These are phyloP conservation scores for Leccinum subspadiceum DNA, from an alignment of 1,284 basidiomycete species.

Conservation along the genomic window DNA sequence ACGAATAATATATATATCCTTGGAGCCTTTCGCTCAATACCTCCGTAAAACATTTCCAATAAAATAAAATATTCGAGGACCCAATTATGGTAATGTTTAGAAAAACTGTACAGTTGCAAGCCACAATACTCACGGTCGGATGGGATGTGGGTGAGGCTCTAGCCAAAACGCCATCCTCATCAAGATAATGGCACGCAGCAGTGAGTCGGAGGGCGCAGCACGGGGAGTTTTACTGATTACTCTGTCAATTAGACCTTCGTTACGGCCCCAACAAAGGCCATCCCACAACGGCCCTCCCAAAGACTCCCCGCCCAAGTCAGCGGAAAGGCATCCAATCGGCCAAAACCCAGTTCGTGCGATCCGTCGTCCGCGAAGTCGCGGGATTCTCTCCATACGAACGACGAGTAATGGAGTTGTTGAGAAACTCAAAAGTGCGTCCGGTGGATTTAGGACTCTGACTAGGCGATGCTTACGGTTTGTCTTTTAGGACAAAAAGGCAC, in stretches of 20 bases:
- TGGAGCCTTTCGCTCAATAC: slow-evolving; percentile 14
- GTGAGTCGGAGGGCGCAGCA: slow-evolving; percentile 42
- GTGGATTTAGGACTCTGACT: background rate
- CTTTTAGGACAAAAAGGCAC: slow-evolving; percentile 91
- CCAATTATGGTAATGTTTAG: slow-evolving; percentile 14
- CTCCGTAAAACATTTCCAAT: background rate
- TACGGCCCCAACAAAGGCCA: slow-evolving; percentile 91
- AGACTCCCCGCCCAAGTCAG: slow-evolving; percentile 80
- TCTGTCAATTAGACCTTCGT: slow-evolving; percentile 69
- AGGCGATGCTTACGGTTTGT: background rate
- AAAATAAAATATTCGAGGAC: background rate
- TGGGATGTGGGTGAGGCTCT: slow-evolving; percentile 11
- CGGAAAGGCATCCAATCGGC: slow-evolving; percentile 88
- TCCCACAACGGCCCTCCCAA: slow-evolving; percentile 86
- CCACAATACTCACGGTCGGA: slow-evolving; percentile 26
- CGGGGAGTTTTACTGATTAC: slow-evolving; percentile 2
- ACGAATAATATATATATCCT: slow-evolving; percentile 13
- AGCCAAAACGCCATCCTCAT: slow-evolving; percentile 46
- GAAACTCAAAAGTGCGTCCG: slow-evolving; percentile 90
- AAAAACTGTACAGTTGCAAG: slow-evolving; percentile 47
- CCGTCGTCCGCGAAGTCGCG: slow-evolving; percentile 90
- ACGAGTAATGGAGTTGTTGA: slow-evolving; percentile 97
- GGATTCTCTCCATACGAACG: slow-evolving; percentile 99
- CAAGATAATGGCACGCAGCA: slow-evolving; percentile 70
- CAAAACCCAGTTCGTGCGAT: slow-evolving; percentile 90